These are phyloP conservation scores for Catenaria anguillulae DNA, from an alignment of 371 early-diverging fungal species.

Conservation along the genomic window DNA sequence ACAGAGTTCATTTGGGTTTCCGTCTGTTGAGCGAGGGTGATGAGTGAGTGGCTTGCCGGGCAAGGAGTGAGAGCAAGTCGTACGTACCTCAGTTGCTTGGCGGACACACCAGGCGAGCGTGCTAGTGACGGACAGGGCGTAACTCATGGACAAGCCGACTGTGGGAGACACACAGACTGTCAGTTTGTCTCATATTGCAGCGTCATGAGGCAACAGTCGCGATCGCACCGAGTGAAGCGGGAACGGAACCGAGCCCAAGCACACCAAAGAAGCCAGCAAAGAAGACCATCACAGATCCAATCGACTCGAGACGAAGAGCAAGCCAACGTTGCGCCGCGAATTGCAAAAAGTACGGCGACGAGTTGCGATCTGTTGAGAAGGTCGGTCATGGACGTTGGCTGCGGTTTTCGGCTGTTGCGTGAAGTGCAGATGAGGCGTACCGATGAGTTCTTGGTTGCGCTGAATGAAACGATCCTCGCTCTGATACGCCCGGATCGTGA, in stretches of 20 bases:
- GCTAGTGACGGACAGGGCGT: constrained; percentile 67
- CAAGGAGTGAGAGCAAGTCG: constrained; percentile 46
- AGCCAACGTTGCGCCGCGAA: constrained; percentile 39
- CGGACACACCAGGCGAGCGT: constrained; percentile 79
- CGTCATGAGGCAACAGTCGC: too few species aligned
- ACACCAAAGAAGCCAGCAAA: constrained; percentile 38
- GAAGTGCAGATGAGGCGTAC: too few species aligned
- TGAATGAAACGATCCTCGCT: constrained; percentile 56
- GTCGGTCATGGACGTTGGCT: too few species aligned
- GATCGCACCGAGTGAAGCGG: neutral
- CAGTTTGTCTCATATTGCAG: too few species aligned
- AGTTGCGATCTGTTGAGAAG: neutral
- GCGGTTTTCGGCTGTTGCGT: too few species aligned
- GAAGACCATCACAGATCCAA: constrained; percentile 51
- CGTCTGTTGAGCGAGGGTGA: too few species aligned
- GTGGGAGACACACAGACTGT: too few species aligned
- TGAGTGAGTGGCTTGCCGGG: too few species aligned
- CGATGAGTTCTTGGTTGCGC: too few species aligned
- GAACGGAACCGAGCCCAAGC: constrained; percentile 4
- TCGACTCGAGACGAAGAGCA: constrained; percentile 71
- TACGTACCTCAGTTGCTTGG: constrained; percentile 24
- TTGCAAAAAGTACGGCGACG: neutral
- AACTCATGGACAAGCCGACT: constrained; percentile 77
- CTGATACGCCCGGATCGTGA: constrained; percentile 68
- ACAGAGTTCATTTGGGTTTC: too few species aligned